A percentile compares a stretch with the other conserved stretches of the same genome.
phyloP scores from a whole-genome alignment of 495 filamentous ascomycete species.

The Xylaria venustula region DNA sequence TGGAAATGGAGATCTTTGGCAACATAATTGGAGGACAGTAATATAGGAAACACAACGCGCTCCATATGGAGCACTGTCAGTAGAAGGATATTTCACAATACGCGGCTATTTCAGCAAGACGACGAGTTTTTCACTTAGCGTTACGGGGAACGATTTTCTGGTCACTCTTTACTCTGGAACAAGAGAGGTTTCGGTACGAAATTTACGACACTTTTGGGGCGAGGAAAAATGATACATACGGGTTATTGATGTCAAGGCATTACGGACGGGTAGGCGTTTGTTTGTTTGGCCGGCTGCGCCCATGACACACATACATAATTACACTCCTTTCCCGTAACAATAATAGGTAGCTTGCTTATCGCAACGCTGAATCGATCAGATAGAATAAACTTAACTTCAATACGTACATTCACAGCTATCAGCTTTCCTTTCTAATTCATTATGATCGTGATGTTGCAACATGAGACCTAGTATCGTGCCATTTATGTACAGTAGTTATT shows the following conservation, averaged over 20 bases:
- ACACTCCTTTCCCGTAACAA: constrained; percentile 1
- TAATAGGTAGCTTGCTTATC: background rate
- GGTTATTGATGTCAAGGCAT: background rate
- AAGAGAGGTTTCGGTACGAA: background rate
- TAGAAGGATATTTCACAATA: background rate
- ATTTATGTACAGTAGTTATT: too few species aligned
- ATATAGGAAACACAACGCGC: background rate
- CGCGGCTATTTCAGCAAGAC: background rate
- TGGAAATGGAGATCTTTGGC: background rate
- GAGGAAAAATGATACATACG: background rate
- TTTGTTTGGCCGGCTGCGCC: background rate
- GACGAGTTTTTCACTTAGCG: background rate
- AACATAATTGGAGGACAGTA: background rate
- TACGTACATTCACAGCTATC: background rate
- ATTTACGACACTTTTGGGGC: constrained; percentile 2
- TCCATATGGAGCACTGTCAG: background rate
- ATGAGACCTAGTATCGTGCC: too few species aligned
- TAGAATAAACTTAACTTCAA: background rate
- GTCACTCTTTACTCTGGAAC: constrained; percentile 2
- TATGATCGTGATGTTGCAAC: background rate
- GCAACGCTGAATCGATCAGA: background rate
- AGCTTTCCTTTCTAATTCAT: too few species aligned
- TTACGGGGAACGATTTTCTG: background rate
- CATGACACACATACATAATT: background rate
- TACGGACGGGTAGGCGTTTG: constrained; percentile 2